Evolutionary conservation across 139 green algal genomes (phyloP).

Genomic region (Chlorella sorokiniana): DNA sequence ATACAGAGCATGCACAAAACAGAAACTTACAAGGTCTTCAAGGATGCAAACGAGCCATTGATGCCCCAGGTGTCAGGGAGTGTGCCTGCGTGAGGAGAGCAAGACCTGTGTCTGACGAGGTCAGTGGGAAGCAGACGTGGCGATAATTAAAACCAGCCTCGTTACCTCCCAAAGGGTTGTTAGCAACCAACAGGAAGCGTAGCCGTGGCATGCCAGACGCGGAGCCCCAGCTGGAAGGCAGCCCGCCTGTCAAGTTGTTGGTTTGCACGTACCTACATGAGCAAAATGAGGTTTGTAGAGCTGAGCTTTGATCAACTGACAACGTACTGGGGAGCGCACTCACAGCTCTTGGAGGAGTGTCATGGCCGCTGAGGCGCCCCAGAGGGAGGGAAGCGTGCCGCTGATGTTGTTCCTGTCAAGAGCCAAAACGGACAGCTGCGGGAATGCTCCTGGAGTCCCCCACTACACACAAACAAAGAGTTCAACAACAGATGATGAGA

Average conservation of each 20-base stretch:
- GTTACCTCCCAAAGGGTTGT: slow-evolving; percentile 33
- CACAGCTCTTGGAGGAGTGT: slow-evolving; percentile 26
- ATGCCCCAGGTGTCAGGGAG: no score
- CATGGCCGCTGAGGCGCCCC: slow-evolving; percentile 8
- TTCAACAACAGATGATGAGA: background rate
- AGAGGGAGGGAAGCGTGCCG: slow-evolving; percentile 22
- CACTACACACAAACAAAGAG: slow-evolving; percentile 2
- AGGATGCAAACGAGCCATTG: no score
- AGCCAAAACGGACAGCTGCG: slow-evolving; percentile 10
- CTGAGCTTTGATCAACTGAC: no score
- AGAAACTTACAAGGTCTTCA: no score
- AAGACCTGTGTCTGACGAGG: background rate
- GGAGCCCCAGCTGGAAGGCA: slow-evolving; percentile 29
- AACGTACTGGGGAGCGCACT: no score
- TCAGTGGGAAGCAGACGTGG: background rate
- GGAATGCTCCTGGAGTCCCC: slow-evolving; percentile 17
- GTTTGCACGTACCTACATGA: slow-evolving; percentile 35
- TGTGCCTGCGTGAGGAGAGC: background rate
- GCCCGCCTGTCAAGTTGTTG: slow-evolving; percentile 39
- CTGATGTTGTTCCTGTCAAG: slow-evolving; percentile 17
- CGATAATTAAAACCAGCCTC: background rate
- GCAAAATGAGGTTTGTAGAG: background rate
- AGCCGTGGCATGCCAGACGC: background rate
- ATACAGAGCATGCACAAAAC: no score
- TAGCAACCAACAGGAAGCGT: background rate